Evolutionary conservation across 192 early-diverging fungal species (phyloP).

Genomic region (Gryganskiella cystojenkinii): DNA sequence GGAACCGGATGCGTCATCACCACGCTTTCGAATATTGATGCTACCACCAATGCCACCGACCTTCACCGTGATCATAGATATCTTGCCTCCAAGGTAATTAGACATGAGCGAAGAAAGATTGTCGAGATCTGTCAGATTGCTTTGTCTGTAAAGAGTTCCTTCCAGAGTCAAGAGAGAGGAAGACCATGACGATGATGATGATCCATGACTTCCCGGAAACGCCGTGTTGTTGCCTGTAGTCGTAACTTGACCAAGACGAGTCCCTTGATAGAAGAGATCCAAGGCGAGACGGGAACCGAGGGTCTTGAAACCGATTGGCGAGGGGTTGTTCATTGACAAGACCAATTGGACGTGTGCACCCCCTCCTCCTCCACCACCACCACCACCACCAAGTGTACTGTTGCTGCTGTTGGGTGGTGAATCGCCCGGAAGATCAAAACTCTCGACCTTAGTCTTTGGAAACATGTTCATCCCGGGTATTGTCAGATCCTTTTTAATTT

Average conservation of each 20-base stretch:
- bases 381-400: too few relatives aligned
- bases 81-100: constrained; percentile 53
- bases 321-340: constrained; percentile 68
- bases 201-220: constrained; percentile 18
- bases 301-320: constrained; percentile 55
- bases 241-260: constrained; percentile 56
- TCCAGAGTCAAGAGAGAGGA: constrained; percentile 5
- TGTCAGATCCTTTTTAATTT: neutral
- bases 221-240: constrained; percentile 63
- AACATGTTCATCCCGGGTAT: constrained; percentile 37
- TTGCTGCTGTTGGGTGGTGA: constrained; percentile 60
- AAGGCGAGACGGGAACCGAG: constrained; percentile 53
- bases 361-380: too few relatives aligned
- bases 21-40: too few relatives aligned
- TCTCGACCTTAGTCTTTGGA: constrained; percentile 13
- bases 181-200: too few relatives aligned
- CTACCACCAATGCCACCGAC: constrained; percentile 55
- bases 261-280: constrained; percentile 45
- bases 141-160: constrained; percentile 1
- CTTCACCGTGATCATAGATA: constrained; percentile 51
- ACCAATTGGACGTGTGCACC: constrained; percentile 67
- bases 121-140: neutral
- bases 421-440: constrained; percentile 35
- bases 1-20: constrained; percentile 37
- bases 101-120: constrained; percentile 47